Conservation (phyloP, 768 basidiomycete genomes). For the Leccinellum rugosiceps region DNA sequence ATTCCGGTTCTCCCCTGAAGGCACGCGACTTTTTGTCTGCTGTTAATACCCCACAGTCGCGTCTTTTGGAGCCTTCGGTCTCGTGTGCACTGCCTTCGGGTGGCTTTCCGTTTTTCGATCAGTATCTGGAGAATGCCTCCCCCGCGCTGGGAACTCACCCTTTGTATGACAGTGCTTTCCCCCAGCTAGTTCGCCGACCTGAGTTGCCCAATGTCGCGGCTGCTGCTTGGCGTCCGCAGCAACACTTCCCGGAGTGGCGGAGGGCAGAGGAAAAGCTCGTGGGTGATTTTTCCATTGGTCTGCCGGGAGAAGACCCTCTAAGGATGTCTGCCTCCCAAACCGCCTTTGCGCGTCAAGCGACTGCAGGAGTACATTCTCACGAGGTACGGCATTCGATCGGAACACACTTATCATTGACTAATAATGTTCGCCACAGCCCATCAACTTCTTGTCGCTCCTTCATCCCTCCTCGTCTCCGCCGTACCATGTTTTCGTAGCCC, state of each 20-base stretch:
- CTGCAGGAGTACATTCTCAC: constrained; percentile 33
- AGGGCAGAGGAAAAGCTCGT: constrained; percentile 32
- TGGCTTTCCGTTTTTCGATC: constrained; percentile 48
- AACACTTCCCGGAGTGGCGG: constrained; percentile 43
- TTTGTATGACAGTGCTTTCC: constrained; percentile 32
- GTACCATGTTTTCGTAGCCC: constrained; percentile 75
- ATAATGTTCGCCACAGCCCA: constrained; percentile 50
- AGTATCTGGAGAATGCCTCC: constrained; percentile 45
- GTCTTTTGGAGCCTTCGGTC: constrained; percentile 18
- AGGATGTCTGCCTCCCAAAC: constrained; percentile 29
- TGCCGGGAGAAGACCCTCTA: constrained; percentile 28
- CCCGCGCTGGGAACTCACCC: constrained; percentile 36
- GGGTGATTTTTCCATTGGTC: constrained; percentile 22
- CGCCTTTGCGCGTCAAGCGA: constrained; percentile 26
- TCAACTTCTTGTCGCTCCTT: constrained; percentile 83
- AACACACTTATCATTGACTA: constrained; percentile 8
- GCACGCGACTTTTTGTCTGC: constrained; percentile 30
- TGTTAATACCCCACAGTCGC: constrained; percentile 23
- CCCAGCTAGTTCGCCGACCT: constrained; percentile 22
- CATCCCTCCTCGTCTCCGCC: constrained; percentile 85
- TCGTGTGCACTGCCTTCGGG: constrained; percentile 21
- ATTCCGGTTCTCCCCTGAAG: constrained; percentile 39
- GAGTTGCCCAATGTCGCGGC: constrained; percentile 14
- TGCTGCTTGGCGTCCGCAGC: constrained; percentile 26
- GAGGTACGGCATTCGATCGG: constrained; percentile 45